Evolutionary conservation across 2,329 filamentous ascomycete species (phyloP).

Genomic region (Colletotrichum chrysophilum): DNA sequence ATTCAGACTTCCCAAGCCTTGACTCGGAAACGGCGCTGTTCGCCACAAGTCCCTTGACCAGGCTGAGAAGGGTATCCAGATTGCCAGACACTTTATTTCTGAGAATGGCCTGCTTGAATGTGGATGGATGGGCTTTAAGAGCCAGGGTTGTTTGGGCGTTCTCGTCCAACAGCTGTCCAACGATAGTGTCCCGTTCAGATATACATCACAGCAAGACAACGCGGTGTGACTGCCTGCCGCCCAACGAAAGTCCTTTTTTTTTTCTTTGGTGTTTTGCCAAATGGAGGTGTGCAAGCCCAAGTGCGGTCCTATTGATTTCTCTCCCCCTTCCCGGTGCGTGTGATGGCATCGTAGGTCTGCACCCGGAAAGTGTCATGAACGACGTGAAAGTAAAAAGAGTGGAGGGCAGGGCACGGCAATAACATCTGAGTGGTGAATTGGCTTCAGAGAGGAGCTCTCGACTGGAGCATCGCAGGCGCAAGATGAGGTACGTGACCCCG

Average conservation of each 20-base stretch:
- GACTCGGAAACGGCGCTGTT: constrained; percentile 10
- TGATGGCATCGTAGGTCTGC: constrained; percentile 9
- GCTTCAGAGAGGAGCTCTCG: background rate
- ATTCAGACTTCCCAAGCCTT: constrained; percentile 7
- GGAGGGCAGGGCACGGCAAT: background rate
- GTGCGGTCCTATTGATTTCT: background rate
- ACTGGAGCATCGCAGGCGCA: background rate
- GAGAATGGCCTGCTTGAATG: background rate
- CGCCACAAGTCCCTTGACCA: background rate
- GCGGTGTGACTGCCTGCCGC: background rate
- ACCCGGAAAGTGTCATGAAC: constrained; percentile 7
- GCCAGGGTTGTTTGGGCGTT: background rate
- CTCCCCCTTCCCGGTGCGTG: background rate
- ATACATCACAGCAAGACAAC: too few species aligned
- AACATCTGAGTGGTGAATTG: background rate
- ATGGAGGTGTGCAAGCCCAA: background rate
- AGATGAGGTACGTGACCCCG: background rate
- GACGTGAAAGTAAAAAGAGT: constrained; percentile 17
- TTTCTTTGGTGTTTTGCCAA: background rate
- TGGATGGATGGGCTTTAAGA: background rate
- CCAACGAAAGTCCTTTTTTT: background rate
- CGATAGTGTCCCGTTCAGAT: background rate
- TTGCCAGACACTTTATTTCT: background rate
- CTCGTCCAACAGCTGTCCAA: background rate
- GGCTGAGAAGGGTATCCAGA: background rate